Evolutionary conservation across 23 red algal species (phyloP).

Genomic region (Gracilaria domingensis): DNA sequence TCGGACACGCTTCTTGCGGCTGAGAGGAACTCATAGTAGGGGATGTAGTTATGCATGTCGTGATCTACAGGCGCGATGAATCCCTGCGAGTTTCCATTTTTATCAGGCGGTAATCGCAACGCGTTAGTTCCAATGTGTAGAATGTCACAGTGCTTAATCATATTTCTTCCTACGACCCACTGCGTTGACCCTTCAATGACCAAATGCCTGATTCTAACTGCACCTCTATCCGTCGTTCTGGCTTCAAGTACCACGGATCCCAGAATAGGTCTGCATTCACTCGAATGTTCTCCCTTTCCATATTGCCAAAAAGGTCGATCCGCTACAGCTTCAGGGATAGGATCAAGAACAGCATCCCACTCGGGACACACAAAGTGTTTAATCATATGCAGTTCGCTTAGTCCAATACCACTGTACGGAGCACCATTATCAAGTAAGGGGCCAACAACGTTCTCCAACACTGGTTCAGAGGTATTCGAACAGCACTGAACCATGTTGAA

Average conservation of each 20-base stretch:
- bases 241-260: conserved; percentile 2
- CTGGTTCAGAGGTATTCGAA: neutral
- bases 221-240: neutral
- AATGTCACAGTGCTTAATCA: neutral
- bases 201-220: neutral
- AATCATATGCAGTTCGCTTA: conserved; percentile 7
- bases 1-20: neutral
- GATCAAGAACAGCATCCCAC: conserved; percentile 15
- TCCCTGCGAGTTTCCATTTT: neutral
- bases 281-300: conserved; percentile 34
- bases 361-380: conserved; percentile 10
- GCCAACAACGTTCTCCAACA: neutral
- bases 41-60: conserved; percentile 22
- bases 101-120: neutral
- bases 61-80: neutral
- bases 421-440: conserved; percentile 42
- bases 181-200: neutral
- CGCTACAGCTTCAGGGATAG: conserved; percentile 21
- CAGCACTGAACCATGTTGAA: conserved; percentile 4
- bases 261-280: neutral
- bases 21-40: neutral
- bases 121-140: neutral
- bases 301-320: conserved; percentile 60
- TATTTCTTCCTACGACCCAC: neutral
- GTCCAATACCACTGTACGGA: conserved; percentile 55